Evolutionary conservation across 306 rosid species (phyloP), one percentile per base, ranked within the genome.

Genomic region (Sphenostylis stenocarpa): DNA sequence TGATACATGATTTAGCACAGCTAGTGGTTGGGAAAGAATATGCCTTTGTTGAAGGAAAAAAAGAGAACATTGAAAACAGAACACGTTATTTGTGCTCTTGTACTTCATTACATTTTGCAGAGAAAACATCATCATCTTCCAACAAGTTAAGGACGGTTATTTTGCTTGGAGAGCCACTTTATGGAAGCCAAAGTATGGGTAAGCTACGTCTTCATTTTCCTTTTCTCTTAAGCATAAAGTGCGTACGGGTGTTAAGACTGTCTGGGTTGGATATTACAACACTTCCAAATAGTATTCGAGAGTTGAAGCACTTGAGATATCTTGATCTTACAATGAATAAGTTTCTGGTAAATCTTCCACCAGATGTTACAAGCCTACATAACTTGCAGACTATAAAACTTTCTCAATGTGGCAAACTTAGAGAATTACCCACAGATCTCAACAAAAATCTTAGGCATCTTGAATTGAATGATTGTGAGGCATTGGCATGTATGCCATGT

Each of bases 1-100:
- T 79, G 15, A 81, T 88, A 34, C 84, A 83, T 80, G 86, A 83
- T 38, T 77, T 88, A 13, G 78, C 89, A 73, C 29, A 0, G 4
- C 29, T 12, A 2, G 67, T 81, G 17, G 68, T n/a, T 7, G 73
- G 83, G 14, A n/a, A 10, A 0, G 75, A 77, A 31, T 65, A 39
- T 23, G 6, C 7, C 0, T 19, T 28, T 29, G 6, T 44, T 36
- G 55, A 39, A 11, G 55, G 7, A 49, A 26, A 34, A 14, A n/a
- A 20, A 5, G 21, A 10, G 3, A 2, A 20, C 26, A 49, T 73
- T 0, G 9, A 12, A 11, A 0, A 7, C 60, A n/a, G 41, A 71
- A 58, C 12, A n/a, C 78, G 83, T 19, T 61, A 53, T 64, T 9
- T 73, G 49, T 80, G 75, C 4, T 81, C 44, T 75, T 34, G 10